phyloP scores from a whole-genome alignment of 2,329 filamentous ascomycete genomes.

The Hirsutella thompsonii region DNA sequence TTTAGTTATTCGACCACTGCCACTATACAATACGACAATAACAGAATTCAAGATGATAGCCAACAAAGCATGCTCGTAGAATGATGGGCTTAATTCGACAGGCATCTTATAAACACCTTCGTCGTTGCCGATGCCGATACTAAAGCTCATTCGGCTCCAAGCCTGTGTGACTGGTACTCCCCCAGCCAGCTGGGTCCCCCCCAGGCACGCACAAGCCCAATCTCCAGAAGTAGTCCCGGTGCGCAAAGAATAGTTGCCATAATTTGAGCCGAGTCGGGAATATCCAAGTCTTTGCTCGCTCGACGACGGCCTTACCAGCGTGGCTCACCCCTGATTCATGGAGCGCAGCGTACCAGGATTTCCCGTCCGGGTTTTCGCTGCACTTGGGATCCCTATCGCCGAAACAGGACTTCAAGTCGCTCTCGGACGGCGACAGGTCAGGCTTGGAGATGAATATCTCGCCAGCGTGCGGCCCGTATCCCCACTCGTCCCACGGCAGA shows the following conservation, averaged over 20 bases:
- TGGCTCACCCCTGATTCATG: conserved; percentile 7
- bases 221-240: conserved; percentile 94
- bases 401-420: conserved; percentile 57
- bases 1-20: too few relatives aligned
- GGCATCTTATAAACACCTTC: too few relatives aligned
- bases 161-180: conserved; percentile 30
- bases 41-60: too few relatives aligned
- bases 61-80: too few relatives aligned
- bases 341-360: conserved; percentile 13
- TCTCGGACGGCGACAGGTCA: conserved; percentile 51
- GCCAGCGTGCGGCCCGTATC: conserved; percentile 70
- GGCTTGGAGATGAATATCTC: conserved; percentile 75
- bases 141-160: conserved; percentile 24
- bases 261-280: conserved; percentile 52
- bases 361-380: conserved; percentile 46
- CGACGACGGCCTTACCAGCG: conserved; percentile 7
- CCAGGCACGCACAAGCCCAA: conserved; percentile 80
- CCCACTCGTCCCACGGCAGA: conserved; percentile 78
- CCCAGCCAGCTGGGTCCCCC: conserved; percentile 59
- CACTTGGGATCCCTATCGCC: conserved; percentile 63
- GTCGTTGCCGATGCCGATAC: background rate
- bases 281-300: conserved; percentile 25
- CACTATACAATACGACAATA: too few relatives aligned
- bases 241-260: conserved; percentile 90
- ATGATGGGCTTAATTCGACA: too few relatives aligned